These are phyloP conservation scores for Diaporthe destruens DNA, from an alignment of 2,329 filamentous ascomycete species.

Conservation along the genomic window DNA sequence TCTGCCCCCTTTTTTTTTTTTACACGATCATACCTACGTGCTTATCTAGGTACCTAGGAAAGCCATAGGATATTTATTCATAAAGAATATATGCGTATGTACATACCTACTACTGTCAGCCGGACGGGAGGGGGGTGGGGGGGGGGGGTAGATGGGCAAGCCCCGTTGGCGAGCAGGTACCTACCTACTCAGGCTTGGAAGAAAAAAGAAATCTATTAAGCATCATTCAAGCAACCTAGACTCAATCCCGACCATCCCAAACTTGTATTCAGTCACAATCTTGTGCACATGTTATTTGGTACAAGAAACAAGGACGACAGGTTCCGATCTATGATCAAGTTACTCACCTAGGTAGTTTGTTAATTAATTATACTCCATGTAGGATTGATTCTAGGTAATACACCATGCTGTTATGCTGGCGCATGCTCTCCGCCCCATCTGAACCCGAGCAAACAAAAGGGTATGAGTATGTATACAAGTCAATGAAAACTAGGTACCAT, in stretches of 20 bases:
- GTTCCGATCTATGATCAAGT: neutral
- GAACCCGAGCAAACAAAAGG: neutral
- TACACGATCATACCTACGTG: no score
- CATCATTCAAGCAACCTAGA: neutral
- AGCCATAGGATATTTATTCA: neutral
- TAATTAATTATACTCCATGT: neutral
- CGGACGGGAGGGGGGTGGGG: no score
- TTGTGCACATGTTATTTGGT: neutral
- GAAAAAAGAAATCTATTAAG: neutral
- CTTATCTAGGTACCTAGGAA: slow-evolving; percentile 27
- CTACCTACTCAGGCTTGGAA: neutral
- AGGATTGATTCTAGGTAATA: neutral
- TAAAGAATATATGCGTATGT: no score
- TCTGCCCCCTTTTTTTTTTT: no score
- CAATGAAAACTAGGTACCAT: neutral
- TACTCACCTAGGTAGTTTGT: no score
- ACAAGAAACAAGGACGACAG: neutral
- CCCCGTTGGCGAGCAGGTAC: slow-evolving; percentile 15
- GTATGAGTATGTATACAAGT: no score
- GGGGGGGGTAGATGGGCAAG: neutral
- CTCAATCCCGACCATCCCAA: neutral
- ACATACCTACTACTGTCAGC: slow-evolving; percentile 14
- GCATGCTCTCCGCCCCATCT: neutral
- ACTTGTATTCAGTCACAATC: neutral
- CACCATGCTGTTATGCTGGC: slow-evolving; percentile 6